Conservation (phyloP, 169 alveolate genomes). For the Neospora caninum region DNA sequence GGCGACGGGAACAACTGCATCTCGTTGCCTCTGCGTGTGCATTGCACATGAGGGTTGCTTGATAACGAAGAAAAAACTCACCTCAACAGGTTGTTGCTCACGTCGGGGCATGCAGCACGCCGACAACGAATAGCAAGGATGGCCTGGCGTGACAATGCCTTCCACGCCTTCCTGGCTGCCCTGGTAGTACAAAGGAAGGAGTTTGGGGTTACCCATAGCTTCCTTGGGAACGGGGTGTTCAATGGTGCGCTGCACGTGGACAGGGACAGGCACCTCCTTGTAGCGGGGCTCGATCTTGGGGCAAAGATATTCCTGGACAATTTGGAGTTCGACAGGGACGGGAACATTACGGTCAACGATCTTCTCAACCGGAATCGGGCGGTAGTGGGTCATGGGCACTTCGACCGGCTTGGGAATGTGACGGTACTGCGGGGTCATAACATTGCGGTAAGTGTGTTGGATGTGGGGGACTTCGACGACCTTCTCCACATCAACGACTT, state of each 20-base stretch:
- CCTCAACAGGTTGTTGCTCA: constrained; percentile 51
- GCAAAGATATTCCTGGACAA: constrained; percentile 89
- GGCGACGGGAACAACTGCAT: not conserved
- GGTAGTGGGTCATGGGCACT: constrained; percentile 91
- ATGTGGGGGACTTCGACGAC: constrained; percentile 93
- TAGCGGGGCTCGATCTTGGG: constrained; percentile 89
- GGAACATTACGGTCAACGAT: constrained; percentile 91
- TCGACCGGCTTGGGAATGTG: constrained; percentile 94
- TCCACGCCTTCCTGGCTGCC: constrained; percentile 60
- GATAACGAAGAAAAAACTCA: not conserved
- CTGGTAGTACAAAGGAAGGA: constrained; percentile 71
- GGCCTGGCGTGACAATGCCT: constrained; percentile 59
- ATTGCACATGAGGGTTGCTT: not conserved
- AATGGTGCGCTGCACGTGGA: constrained; percentile 90
- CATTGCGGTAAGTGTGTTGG: constrained; percentile 87
- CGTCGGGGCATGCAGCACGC: constrained; percentile 64
- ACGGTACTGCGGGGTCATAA: constrained; percentile 90
- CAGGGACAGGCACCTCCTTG: constrained; percentile 92
- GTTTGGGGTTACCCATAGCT: constrained; percentile 76
- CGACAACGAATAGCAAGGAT: constrained; percentile 62
- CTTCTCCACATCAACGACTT: constrained; percentile 78
- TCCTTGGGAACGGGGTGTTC: constrained; percentile 90
- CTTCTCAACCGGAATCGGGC: constrained; percentile 90
- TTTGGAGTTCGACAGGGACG: constrained; percentile 91
- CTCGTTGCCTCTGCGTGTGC: not conserved